Percentiles rank a stretch among this genome's conserved stretches.
These are phyloP conservation scores for Crassisporium funariophilum DNA, from an alignment of 768 basidiomycete species.

Conservation along the genomic window DNA sequence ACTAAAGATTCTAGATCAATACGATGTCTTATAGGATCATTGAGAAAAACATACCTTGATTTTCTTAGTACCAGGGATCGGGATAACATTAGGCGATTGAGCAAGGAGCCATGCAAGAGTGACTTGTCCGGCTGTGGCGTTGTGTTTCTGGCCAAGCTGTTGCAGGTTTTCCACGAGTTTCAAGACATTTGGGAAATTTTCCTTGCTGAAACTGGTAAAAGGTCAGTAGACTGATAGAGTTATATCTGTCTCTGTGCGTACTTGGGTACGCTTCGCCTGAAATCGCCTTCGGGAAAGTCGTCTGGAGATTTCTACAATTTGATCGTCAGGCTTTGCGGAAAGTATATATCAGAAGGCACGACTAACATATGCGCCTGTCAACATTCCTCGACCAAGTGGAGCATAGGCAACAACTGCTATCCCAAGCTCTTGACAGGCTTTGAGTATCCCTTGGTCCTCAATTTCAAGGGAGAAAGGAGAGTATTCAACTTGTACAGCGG, in stretches of 20 bases:
- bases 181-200: conserved; percentile 48
- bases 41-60: conserved; percentile 29
- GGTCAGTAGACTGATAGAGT: not conserved
- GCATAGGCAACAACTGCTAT: conserved; percentile 51
- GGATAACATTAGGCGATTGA: conserved; percentile 45
- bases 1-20: conserved; percentile 19
- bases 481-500: conserved; percentile 53
- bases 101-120: conserved; percentile 49
- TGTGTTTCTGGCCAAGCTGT: conserved; percentile 35
- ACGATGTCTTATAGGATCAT: not conserved
- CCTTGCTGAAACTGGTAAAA: conserved; percentile 32
- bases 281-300: conserved; percentile 41
- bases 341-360: not conserved
- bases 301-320: conserved; percentile 32
- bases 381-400: conserved; percentile 51
- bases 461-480: conserved; percentile 50
- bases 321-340: not conserved
- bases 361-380: conserved; percentile 47
- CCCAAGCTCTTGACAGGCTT: conserved; percentile 48
- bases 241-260: conserved; percentile 5
- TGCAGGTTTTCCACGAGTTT: conserved; percentile 39
- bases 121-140: conserved; percentile 46
- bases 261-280: conserved; percentile 37
- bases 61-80: conserved; percentile 47
- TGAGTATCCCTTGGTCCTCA: conserved; percentile 39